phyloP scores from a whole-genome alignment of 495 filamentous ascomycete genomes.

The Collariella sp. region DNA sequence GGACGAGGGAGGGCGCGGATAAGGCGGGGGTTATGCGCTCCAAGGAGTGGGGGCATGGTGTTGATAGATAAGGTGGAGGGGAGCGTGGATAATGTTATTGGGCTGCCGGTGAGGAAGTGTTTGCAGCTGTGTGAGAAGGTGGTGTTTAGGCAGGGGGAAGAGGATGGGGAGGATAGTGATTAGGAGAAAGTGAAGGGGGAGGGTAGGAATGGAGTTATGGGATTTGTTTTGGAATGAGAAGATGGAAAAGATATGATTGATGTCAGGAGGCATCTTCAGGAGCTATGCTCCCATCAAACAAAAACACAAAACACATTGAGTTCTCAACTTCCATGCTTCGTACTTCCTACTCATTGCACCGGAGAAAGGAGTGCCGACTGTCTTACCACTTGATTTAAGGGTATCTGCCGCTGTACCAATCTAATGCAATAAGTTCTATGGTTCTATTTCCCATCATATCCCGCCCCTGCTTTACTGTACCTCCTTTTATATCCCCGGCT shows the following conservation, averaged over 20 bases:
- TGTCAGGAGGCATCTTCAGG: too few relatives aligned
- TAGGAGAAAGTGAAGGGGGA: not conserved
- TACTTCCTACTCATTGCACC: too few relatives aligned
- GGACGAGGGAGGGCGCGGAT: constrained; percentile 84
- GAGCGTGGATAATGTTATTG: constrained; percentile 88
- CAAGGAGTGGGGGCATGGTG: constrained; percentile 77
- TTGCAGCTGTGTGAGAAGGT: constrained; percentile 81
- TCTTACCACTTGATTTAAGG: too few relatives aligned
- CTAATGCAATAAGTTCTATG: too few relatives aligned
- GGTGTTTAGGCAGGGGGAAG: constrained; percentile 44
- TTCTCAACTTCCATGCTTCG: too few relatives aligned
- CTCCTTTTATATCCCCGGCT: not conserved
- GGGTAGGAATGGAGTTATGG: not conserved
- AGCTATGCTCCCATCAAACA: too few relatives aligned
- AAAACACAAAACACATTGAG: too few relatives aligned
- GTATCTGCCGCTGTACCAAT: too few relatives aligned
- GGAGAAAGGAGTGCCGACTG: too few relatives aligned
- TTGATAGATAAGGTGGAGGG: constrained; percentile 85
- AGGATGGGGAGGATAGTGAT: constrained; percentile 27
- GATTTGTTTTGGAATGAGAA: not conserved
- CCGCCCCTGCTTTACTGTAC: not conserved
- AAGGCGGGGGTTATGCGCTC: constrained; percentile 96
- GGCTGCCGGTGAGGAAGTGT: constrained; percentile 76
- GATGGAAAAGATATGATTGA: not conserved
- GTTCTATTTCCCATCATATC: too few relatives aligned